phyloP scores from a whole-genome alignment of 2,329 filamentous ascomycete species.

The Sporothrix schenckii region DNA sequence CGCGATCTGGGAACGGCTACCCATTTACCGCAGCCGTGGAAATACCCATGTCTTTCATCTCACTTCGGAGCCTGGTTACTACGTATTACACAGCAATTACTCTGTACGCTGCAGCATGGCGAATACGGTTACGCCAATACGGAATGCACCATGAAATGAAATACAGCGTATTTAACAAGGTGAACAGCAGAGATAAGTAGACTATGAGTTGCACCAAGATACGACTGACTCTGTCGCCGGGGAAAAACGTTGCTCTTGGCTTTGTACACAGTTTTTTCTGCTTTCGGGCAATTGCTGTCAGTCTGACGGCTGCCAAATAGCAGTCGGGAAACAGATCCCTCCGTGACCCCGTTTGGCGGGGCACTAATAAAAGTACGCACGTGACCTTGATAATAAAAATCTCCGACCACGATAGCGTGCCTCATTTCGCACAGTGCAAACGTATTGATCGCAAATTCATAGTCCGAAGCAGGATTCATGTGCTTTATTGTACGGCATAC shows the following conservation, averaged over 20 bases:
- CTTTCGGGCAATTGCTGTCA: not conserved
- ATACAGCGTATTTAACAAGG: no score
- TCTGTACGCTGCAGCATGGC: no score
- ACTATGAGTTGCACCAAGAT: not conserved
- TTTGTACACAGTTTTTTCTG: not conserved
- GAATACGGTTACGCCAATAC: no score
- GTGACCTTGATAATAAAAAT: slow-evolving; percentile 15
- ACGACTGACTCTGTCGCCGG: not conserved
- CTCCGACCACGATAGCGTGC: not conserved
- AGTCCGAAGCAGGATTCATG: not conserved
- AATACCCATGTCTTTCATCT: no score
- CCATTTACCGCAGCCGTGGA: not conserved
- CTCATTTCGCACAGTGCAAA: not conserved
- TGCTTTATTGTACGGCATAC: no score
- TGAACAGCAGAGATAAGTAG: not conserved
- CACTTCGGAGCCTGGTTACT: no score
- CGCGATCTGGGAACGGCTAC: not conserved
- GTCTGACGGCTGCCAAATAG: not conserved
- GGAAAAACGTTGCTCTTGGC: not conserved
- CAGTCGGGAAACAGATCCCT: slow-evolving; percentile 25
- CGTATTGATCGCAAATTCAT: not conserved
- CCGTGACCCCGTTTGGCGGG: slow-evolving; percentile 25
- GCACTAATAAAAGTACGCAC: not conserved
- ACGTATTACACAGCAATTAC: no score
- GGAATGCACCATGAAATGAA: no score